phyloP scores from a whole-genome alignment of 2,329 filamentous ascomycete genomes.

The Aspergillus caelatus region DNA sequence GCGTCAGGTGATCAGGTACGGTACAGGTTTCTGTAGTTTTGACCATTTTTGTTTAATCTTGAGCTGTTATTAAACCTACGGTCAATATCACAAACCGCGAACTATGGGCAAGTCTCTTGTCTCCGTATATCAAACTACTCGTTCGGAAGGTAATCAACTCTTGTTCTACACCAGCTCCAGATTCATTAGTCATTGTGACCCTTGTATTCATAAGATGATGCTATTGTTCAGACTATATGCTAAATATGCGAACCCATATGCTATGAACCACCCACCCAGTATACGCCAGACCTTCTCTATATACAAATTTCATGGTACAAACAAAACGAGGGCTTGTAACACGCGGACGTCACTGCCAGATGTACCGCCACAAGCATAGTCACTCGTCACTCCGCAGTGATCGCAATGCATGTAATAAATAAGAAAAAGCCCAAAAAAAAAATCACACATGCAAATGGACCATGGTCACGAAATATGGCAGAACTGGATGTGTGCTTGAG shows the following conservation, averaged over 20 bases:
- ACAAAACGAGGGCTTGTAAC: not conserved
- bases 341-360: not conserved
- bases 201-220: not conserved
- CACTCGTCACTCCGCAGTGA: not conserved
- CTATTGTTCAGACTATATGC: not conserved
- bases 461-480: not conserved
- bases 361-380: not conserved
- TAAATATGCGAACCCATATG: slow-evolving; percentile 1
- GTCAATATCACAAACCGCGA: not conserved
- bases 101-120: not conserved
- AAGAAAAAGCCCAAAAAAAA: not conserved
- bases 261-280: not conserved
- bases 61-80: not conserved
- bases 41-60: not conserved
- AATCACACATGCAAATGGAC: not conserved
- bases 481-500: not conserved
- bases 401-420: not conserved
- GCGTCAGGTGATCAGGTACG: too few relatives aligned
- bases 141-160: not conserved
- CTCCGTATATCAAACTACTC: not conserved
- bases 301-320: not conserved
- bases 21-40: not conserved
- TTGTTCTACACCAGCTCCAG: not conserved
- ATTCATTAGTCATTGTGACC: not conserved
- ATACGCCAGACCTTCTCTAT: slow-evolving; percentile 3